A percentile compares a stretch with the other conserved stretches of the same genome.
Conservation (phyloP, 257 asterid species). For the Jacaranda copaia region DNA sequence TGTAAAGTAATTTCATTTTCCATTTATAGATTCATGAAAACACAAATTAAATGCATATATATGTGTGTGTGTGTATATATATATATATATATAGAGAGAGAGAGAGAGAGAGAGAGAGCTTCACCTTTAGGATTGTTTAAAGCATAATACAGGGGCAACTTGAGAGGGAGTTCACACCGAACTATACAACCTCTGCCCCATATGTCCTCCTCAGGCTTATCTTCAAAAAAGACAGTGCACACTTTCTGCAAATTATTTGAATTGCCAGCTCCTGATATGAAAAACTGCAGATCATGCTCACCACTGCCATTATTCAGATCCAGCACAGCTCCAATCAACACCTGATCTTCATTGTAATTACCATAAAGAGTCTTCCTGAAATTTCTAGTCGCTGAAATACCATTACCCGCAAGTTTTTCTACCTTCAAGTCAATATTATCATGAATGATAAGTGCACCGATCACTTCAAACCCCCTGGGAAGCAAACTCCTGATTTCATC, state of each 20-base stretch:
- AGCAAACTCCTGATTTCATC: conserved; percentile 76
- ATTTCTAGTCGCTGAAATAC: conserved; percentile 58
- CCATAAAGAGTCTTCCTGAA: conserved; percentile 58
- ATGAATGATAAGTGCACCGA: conserved; percentile 72
- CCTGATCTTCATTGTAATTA: conserved; percentile 39
- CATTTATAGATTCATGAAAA: neutral
- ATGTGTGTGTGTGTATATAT: no score
- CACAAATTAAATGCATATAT: neutral
- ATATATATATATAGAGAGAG: neutral
- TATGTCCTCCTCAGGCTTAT: conserved; percentile 73
- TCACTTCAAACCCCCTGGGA: conserved; percentile 83
- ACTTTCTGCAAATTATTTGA: conserved; percentile 50
- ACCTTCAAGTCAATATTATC: conserved; percentile 44
- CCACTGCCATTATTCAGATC: conserved; percentile 52
- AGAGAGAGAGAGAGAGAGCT: conserved; percentile 6
- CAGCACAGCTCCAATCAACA: conserved; percentile 69
- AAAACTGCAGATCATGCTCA: conserved; percentile 65
- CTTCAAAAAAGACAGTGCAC: conserved; percentile 57
- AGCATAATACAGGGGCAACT: conserved; percentile 74
- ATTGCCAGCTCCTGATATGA: conserved; percentile 53
- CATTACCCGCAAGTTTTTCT: conserved; percentile 53
- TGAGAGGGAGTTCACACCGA: conserved; percentile 73
- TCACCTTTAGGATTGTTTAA: conserved; percentile 62
- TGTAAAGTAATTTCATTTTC: neutral
- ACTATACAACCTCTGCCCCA: conserved; percentile 78